phyloP scores from a whole-genome alignment of 2,329 filamentous ascomycete genomes.

The Cladosporium sp. region DNA sequence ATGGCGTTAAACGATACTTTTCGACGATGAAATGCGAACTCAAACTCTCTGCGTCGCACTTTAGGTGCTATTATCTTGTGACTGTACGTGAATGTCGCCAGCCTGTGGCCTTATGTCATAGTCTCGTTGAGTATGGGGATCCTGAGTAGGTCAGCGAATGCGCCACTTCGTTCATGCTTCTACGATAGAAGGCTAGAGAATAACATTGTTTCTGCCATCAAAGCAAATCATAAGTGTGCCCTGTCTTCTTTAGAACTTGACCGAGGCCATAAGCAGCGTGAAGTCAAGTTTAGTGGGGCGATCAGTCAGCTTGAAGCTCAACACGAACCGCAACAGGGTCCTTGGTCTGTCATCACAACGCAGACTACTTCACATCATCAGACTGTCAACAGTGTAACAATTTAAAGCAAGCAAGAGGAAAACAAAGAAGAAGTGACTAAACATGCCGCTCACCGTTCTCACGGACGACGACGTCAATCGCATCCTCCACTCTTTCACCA shows the following conservation, averaged over 20 bases:
- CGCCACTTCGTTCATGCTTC: no score
- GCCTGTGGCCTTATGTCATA: background rate
- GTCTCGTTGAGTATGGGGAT: background rate
- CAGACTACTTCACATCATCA: background rate
- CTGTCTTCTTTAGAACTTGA: no score
- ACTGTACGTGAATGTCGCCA: no score
- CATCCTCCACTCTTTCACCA: constrained; percentile 53
- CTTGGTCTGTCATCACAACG: background rate
- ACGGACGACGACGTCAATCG: constrained; percentile 53
- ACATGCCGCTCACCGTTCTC: constrained; percentile 59
- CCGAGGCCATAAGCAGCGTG: background rate
- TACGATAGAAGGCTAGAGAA: no score
- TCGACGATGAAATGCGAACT: no score
- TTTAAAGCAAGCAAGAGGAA: background rate
- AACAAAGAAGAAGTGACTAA: background rate
- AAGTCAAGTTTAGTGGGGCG: background rate
- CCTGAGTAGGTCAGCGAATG: background rate
- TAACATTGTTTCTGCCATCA: no score
- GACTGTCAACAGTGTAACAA: background rate
- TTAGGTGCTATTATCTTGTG: no score
- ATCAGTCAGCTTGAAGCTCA: background rate
- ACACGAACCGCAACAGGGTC: background rate
- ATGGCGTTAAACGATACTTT: background rate
- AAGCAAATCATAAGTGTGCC: no score
- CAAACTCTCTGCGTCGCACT: no score